A percentile compares a stretch with the other conserved stretches of the same genome.
Evolutionary conservation across 768 basidiomycete species (phyloP).

Genomic region (Boletus reticuloceps): DNA sequence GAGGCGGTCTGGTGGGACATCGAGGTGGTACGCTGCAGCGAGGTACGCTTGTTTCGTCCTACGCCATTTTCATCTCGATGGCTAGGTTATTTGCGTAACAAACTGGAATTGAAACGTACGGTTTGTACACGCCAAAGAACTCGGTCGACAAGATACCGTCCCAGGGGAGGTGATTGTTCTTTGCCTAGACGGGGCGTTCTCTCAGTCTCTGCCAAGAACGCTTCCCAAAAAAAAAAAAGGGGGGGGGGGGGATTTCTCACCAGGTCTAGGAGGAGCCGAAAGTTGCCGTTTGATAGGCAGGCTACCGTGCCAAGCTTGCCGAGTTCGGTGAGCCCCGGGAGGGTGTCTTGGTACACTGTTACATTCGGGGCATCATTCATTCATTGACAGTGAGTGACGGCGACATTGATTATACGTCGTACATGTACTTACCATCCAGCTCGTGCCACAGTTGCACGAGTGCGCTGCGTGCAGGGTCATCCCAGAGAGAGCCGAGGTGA

Average conservation of each 20-base stretch:
- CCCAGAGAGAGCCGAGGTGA: conserved; percentile 44
- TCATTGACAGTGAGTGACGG: too few species aligned
- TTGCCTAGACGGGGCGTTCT: conserved; percentile 42
- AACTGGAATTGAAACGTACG: conserved; percentile 38
- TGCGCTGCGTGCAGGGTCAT: conserved; percentile 40
- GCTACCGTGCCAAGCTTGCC: conserved; percentile 51
- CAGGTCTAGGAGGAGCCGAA: conserved; percentile 60
- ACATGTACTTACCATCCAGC: conserved; percentile 41
- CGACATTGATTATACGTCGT: too few species aligned
- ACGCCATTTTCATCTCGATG: too few species aligned
- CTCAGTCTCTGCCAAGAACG: not conserved
- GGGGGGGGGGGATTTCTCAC: conserved; percentile 28
- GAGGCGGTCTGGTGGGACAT: conserved; percentile 40
- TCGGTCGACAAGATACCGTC: conserved; percentile 61
- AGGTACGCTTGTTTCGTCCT: conserved; percentile 50
- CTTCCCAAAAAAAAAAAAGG: too few species aligned
- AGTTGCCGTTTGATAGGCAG: conserved; percentile 63
- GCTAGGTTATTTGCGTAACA: too few species aligned
- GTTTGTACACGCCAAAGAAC: conserved; percentile 61
- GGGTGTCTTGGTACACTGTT: conserved; percentile 57
- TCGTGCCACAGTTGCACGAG: conserved; percentile 59
- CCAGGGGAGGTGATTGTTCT: conserved; percentile 60
- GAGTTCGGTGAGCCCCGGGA: conserved; percentile 46
- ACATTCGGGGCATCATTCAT: too few species aligned
- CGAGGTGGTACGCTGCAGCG: conserved; percentile 47